These are phyloP conservation scores for Hyaloscypha hepaticicola DNA, from an alignment of 495 filamentous ascomycete species.

Conservation along the genomic window DNA sequence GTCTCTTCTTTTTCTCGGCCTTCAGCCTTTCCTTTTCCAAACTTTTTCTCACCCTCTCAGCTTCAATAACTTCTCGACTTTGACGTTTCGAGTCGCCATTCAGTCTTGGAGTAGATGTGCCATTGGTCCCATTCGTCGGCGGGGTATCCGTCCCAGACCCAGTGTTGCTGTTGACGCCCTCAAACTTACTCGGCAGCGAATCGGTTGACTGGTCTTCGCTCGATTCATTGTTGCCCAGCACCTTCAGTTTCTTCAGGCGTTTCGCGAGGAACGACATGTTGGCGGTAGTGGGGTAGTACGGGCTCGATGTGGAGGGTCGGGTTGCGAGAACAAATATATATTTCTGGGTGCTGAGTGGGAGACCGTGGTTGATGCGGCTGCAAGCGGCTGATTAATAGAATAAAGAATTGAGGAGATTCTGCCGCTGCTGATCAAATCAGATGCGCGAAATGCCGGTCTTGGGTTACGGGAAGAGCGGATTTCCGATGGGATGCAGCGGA, in stretches of 20 bases:
- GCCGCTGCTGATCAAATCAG: background rate
- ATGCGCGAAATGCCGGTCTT: background rate
- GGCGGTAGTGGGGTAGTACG: background rate
- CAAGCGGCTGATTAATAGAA: background rate
- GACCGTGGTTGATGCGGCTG: background rate
- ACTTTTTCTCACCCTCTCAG: conserved; percentile 52
- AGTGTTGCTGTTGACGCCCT: conserved; percentile 11
- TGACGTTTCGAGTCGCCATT: conserved; percentile 36
- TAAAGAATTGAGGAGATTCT: background rate
- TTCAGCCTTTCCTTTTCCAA: conserved; percentile 47
- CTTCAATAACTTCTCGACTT: conserved; percentile 48
- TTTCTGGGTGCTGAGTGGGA: too few species aligned
- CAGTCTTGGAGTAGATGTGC: conserved; percentile 44
- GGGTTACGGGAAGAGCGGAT: background rate
- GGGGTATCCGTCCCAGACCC: background rate
- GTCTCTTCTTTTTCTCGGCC: conserved; percentile 43
- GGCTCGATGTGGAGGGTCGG: background rate
- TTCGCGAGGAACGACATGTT: conserved; percentile 33
- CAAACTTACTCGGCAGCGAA: conserved; percentile 13
- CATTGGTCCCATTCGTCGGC: conserved; percentile 39
- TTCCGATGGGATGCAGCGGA: background rate
- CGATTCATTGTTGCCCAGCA: conserved; percentile 7
- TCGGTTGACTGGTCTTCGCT: conserved; percentile 4
- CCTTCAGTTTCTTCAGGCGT: conserved; percentile 27
- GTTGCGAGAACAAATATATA: too few species aligned